phyloP scores from a whole-genome alignment of 768 basidiomycete genomes.

The Clitopilus hobsonii region DNA sequence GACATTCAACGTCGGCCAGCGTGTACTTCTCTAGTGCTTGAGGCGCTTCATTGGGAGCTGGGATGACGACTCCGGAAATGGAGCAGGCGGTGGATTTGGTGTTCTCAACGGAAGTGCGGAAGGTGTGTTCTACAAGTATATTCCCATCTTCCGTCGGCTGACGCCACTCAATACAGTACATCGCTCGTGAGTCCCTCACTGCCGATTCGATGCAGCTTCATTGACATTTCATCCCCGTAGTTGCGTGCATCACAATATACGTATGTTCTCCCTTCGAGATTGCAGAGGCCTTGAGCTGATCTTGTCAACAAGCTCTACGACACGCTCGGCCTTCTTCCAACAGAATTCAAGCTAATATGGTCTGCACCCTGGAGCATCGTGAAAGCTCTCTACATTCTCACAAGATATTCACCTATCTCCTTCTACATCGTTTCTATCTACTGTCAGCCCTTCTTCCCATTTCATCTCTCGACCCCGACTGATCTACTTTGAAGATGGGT shows the following conservation, averaged over 20 bases:
- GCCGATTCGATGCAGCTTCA: too few species aligned
- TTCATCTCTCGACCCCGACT: background rate
- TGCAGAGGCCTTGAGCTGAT: too few species aligned
- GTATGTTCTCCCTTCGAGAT: too few species aligned
- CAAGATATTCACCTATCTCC: constrained; percentile 4
- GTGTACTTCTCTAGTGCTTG: background rate
- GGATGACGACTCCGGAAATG: background rate
- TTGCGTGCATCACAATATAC: too few species aligned
- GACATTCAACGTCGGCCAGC: too few species aligned
- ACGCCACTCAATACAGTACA: too few species aligned
- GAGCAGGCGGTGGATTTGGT: background rate
- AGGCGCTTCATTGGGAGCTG: background rate
- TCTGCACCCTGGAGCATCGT: constrained; percentile 3
- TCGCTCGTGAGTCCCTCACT: too few species aligned
- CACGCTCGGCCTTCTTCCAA: constrained; percentile 1
- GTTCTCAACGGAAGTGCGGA: background rate
- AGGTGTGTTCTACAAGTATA: too few species aligned
- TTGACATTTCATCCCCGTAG: too few species aligned
- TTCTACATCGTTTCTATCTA: background rate
- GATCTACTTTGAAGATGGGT: background rate
- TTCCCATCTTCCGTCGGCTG: too few species aligned
- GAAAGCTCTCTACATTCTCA: constrained; percentile 3
- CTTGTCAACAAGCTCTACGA: constrained; percentile 5
- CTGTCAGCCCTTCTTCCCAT: background rate
- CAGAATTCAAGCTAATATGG: constrained; percentile 6